A percentile compares a stretch with the other conserved stretches of the same genome.
These are phyloP conservation scores for Narthecium ossifragum DNA, from an alignment of 106 monocot species.

Conservation along the genomic window DNA sequence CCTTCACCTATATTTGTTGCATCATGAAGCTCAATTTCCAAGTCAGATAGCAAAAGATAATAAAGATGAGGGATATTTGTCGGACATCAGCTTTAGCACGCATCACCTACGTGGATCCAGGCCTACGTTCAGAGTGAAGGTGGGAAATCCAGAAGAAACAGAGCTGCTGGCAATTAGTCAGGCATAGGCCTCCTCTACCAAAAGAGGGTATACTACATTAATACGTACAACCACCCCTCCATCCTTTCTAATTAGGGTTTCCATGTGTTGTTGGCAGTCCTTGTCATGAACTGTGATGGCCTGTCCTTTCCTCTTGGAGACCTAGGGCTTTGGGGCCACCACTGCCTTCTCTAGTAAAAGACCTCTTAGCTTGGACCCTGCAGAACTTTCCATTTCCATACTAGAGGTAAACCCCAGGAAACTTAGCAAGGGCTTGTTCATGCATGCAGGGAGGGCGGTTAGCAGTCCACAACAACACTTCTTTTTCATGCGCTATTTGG, in stretches of 20 bases:
- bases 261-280: no score
- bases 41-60: no score
- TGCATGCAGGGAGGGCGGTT: slow-evolving; percentile 32
- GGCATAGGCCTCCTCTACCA: no score
- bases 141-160: no score
- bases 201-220: no score
- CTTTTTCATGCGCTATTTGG: slow-evolving; percentile 14
- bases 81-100: no score
- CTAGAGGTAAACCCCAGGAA: slow-evolving; percentile 16
- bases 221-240: neutral
- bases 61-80: no score
- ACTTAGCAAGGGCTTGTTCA: slow-evolving; percentile 11
- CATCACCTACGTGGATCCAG: no score
- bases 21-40: no score
- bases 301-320: slow-evolving; percentile 15
- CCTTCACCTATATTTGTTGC: no score
- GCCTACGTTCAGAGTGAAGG: no score
- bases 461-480: slow-evolving; percentile 37
- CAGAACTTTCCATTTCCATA: slow-evolving; percentile 18
- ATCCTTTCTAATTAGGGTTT: neutral
- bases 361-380: slow-evolving; percentile 9
- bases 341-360: slow-evolving; percentile 7
- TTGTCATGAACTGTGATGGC: slow-evolving; percentile 7
- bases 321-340: slow-evolving; percentile 17
- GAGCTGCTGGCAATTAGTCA: no score